These are phyloP conservation scores for Sporopachydermia cereana DNA, from an alignment of 1,139 yeast genomes.

Conservation along the genomic window DNA sequence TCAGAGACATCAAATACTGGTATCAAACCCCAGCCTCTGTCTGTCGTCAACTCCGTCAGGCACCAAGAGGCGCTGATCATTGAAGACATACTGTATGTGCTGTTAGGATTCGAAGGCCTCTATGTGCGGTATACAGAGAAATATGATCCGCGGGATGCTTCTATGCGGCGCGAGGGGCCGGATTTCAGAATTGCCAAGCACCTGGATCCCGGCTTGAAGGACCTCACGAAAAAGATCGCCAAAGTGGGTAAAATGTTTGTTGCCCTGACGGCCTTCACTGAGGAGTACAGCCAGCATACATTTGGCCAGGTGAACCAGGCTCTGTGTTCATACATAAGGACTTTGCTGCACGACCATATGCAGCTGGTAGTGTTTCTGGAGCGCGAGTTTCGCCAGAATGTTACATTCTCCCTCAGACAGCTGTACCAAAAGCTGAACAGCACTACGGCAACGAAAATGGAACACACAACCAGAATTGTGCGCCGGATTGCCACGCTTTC, in stretches of 20 bases:
- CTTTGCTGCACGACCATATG: slow-evolving; percentile 38
- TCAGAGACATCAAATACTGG: not conserved
- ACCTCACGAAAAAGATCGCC: slow-evolving; percentile 52
- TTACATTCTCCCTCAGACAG: slow-evolving; percentile 35
- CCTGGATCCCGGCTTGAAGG: slow-evolving; percentile 65
- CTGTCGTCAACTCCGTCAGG: slow-evolving; percentile 16
- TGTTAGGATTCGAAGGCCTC: slow-evolving; percentile 71
- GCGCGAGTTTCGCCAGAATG: slow-evolving; percentile 35
- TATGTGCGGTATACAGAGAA: slow-evolving; percentile 59
- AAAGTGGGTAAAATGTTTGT: slow-evolving; percentile 52
- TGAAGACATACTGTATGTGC: slow-evolving; percentile 54
- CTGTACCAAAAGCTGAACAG: slow-evolving; percentile 32
- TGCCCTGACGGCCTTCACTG: slow-evolving; percentile 43
- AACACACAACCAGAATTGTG: slow-evolving; percentile 48
- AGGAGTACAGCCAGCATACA: slow-evolving; percentile 38
- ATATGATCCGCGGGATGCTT: slow-evolving; percentile 34
- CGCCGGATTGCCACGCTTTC: slow-evolving; percentile 34
- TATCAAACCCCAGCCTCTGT: slow-evolving; percentile 4
- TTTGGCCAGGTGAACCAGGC: slow-evolving; percentile 72
- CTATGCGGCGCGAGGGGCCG: slow-evolving; percentile 47
- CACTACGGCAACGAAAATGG: slow-evolving; percentile 29
- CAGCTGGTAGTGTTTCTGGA: slow-evolving; percentile 42
- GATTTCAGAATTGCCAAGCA: slow-evolving; percentile 63
- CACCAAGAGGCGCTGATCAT: slow-evolving; percentile 65
- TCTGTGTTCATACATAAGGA: slow-evolving; percentile 48